Percentiles rank a stretch among this genome's conserved stretches.
Evolutionary conservation across 2,329 filamentous ascomycete species (phyloP).

Genomic region (Penicillium sp.): DNA sequence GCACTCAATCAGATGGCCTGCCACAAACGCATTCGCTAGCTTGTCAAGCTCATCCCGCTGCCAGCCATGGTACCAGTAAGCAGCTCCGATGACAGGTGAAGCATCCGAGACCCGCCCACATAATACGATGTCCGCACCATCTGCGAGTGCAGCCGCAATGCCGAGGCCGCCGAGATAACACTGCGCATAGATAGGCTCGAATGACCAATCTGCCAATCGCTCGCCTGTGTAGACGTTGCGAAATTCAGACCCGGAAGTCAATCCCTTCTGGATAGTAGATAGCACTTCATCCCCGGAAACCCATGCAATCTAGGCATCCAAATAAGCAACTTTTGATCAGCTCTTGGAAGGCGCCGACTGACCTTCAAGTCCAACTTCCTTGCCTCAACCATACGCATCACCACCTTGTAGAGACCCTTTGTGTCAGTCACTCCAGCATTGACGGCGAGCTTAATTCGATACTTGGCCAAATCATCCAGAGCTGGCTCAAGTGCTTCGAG

Average conservation of each 20-base stretch:
- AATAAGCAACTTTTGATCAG: background rate
- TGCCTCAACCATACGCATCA: conserved; percentile 38
- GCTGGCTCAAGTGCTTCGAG: conserved; percentile 50
- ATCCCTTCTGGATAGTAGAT: conserved; percentile 31
- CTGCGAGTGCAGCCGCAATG: conserved; percentile 41
- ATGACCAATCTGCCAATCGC: conserved; percentile 36
- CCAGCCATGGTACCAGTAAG: conserved; percentile 49
- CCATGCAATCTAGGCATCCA: conserved; percentile 42
- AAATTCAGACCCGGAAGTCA: conserved; percentile 37
- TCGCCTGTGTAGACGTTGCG: conserved; percentile 43
- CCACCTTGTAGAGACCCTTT: conserved; percentile 41
- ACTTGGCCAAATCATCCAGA: conserved; percentile 40
- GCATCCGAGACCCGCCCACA: conserved; percentile 49
- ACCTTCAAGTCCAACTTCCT: conserved; percentile 46
- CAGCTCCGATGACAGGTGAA: conserved; percentile 45
- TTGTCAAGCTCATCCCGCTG: conserved; percentile 36
- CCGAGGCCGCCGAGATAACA: conserved; percentile 44
- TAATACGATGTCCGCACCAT: conserved; percentile 48
- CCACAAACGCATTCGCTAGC: conserved; percentile 43
- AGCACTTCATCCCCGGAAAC: conserved; percentile 50
- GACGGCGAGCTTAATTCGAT: conserved; percentile 47
- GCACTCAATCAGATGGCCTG: conserved; percentile 43
- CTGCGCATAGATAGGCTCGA: conserved; percentile 33
- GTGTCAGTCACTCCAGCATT: conserved; percentile 49
- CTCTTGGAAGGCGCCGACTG: background rate